Percentiles rank a stretch among this genome's conserved stretches.
phyloP scores from a whole-genome alignment of 768 basidiomycete species.

The Sporobolomyces roseus region DNA sequence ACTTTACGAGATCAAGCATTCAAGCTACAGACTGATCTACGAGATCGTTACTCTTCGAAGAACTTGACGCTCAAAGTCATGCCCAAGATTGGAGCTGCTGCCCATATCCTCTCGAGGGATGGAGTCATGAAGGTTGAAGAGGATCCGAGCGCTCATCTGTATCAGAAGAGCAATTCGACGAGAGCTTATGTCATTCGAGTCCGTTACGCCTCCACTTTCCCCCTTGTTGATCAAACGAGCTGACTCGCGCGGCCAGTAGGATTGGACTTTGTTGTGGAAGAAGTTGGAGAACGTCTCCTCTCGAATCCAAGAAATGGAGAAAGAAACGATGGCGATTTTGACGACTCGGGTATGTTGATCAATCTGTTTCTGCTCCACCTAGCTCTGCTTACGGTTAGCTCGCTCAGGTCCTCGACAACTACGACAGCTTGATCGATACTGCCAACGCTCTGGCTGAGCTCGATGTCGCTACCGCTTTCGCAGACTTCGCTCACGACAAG shows the following conservation, averaged over 20 bases:
- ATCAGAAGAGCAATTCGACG: conserved; percentile 20
- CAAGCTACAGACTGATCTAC: conserved; percentile 1
- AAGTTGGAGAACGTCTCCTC: background rate
- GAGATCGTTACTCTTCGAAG: background rate
- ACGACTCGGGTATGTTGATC: conserved; percentile 18
- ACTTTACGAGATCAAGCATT: background rate
- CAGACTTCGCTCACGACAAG: conserved; percentile 71
- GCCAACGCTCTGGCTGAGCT: conserved; percentile 66
- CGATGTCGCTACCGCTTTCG: conserved; percentile 77
- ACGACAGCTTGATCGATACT: conserved; percentile 2
- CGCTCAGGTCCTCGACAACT: conserved; percentile 19
- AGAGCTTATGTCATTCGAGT: conserved; percentile 26
- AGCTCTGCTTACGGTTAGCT: background rate
- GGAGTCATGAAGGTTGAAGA: conserved; percentile 20
- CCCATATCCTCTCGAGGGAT: background rate
- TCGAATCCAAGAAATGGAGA: conserved; percentile 13
- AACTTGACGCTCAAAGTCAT: conserved; percentile 14
- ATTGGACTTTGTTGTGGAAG: conserved; percentile 8
- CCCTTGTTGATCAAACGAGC: no score
- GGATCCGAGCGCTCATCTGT: conserved; percentile 3
- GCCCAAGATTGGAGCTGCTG: conserved; percentile 10
- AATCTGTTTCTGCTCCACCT: background rate
- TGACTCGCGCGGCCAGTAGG: conserved; percentile 5
- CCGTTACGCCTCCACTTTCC: background rate
- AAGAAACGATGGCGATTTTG: conserved; percentile 26